Base-by-base conservation (phyloP, 306 rosid species). In the Luffa acutangula region DNA sequence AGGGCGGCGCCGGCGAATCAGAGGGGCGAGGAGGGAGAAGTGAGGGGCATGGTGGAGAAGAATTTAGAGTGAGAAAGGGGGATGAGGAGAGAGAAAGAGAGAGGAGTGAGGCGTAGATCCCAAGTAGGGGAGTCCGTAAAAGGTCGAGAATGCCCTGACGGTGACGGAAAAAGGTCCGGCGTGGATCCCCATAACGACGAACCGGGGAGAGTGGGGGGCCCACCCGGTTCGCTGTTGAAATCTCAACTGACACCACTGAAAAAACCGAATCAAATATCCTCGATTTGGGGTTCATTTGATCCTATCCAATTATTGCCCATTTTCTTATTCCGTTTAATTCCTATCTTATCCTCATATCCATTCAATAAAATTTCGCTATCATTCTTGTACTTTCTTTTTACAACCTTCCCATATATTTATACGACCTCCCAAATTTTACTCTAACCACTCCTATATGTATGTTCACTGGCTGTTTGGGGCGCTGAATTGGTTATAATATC, bases 11-110 rank as follows among this genome's bases (percentile, higher is more conserved):
- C 74, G 49, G 75, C 43, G 75, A 43, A 69, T 43, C 37, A 43
- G 75, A 69, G 34, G 6, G 3, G 52, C 1, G 17, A 18, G 9
- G 73, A 8, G 72, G 7, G 72, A 1, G 49, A 39, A 2, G 14
- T 1, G 31, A 8, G 52, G 10, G 4, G 21, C 72, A 65, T 65
- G 25, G 45, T 36, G 72, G 25, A 17, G 36, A 36, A 25, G 75
- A 42, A 69, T 20, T 20, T 20, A 69, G 52, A 42, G 34, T 9
- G 75, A 45, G 53, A 42, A 42, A 42, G 12, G 75, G 6, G 75
- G 43, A 14, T 17, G 75, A 67, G 74, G 74, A 66, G 74, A 67
- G 52, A 34, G 70, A 69, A 67, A 51, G 74, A 66, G 74, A 67
- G 52, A 34, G 70, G 43, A 20, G 33, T 3, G 0, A 60, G 75